Evolutionary conservation across 768 basidiomycete species (phyloP).

Genomic region (Tylopilus sp.): DNA sequence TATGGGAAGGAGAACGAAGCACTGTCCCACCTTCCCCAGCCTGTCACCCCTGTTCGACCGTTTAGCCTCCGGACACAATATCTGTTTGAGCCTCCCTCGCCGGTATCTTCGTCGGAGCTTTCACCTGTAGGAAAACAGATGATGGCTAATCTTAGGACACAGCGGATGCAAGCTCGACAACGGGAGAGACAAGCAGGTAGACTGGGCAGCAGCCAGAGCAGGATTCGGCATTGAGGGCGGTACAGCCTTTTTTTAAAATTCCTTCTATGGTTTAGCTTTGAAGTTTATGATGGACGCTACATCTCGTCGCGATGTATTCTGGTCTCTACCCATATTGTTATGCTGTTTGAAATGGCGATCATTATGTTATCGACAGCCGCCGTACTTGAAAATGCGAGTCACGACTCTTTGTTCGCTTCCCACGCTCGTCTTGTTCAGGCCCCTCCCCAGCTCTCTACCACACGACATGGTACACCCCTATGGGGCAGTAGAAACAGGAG

Average conservation of each 20-base stretch:
- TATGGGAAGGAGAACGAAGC: conserved; percentile 23
- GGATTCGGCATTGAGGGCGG: conserved; percentile 30
- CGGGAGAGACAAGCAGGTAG: conserved; percentile 30
- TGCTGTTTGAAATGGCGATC: neutral
- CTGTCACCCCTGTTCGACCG: conserved; percentile 42
- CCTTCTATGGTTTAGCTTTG: conserved; percentile 12
- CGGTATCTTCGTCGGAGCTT: conserved; percentile 69
- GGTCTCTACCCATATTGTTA: conserved; percentile 2
- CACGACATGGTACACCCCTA: conserved; percentile 73
- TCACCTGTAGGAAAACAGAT: conserved; percentile 65
- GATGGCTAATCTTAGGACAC: conserved; percentile 58
- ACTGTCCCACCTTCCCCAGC: conserved; percentile 33
- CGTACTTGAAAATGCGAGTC: no score
- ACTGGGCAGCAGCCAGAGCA: conserved; percentile 30
- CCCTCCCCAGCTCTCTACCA: neutral
- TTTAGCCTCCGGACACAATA: conserved; percentile 36
- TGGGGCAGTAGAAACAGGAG: conserved; percentile 47
- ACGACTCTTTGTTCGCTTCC: neutral
- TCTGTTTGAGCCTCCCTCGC: conserved; percentile 43
- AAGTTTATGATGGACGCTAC: neutral
- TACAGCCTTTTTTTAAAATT: no score
- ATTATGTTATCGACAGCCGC: neutral
- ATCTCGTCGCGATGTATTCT: conserved; percentile 14
- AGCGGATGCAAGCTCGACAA: conserved; percentile 33
- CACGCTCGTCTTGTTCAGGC: neutral